A percentile compares a stretch with the other conserved stretches of the same genome.
Evolutionary conservation across 2,329 filamentous ascomycete genomes (phyloP).

Genomic region (Fusarium odoratissimum): DNA sequence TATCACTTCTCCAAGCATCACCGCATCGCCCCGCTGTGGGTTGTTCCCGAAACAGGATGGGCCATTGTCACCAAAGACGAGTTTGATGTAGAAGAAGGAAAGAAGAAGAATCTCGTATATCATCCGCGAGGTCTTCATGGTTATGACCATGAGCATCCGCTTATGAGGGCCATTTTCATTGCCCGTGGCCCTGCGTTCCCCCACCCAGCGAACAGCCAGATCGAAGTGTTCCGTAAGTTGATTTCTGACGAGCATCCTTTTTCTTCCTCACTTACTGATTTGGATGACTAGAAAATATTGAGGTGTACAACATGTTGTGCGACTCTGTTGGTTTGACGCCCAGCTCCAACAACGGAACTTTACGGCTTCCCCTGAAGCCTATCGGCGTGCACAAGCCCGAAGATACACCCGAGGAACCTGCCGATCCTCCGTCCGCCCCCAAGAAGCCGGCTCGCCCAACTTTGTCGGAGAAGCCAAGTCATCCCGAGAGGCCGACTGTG

Average conservation of each 20-base stretch:
- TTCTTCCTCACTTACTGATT: slow-evolving; percentile 40
- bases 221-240: slow-evolving; percentile 87
- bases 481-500: slow-evolving; percentile 27
- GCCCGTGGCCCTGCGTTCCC: slow-evolving; percentile 93
- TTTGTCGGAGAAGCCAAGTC: slow-evolving; percentile 30
- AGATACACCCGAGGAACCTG: slow-evolving; percentile 60
- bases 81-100: slow-evolving; percentile 76
- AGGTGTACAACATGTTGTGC: slow-evolving; percentile 95
- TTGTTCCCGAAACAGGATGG: slow-evolving; percentile 93
- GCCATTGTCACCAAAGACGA: slow-evolving; percentile 85
- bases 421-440: slow-evolving; percentile 57
- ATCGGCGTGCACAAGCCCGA: slow-evolving; percentile 70
- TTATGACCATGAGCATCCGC: slow-evolving; percentile 92
- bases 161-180: slow-evolving; percentile 97
- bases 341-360: slow-evolving; percentile 86
- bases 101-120: slow-evolving; percentile 74
- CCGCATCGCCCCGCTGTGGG: slow-evolving; percentile 94
- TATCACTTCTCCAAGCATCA: slow-evolving; percentile 92
- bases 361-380: slow-evolving; percentile 76
- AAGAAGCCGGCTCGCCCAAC: slow-evolving; percentile 39
- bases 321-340: slow-evolving; percentile 83
- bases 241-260: neutral
- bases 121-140: slow-evolving; percentile 88
- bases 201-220: slow-evolving; percentile 80
- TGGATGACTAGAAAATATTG: slow-evolving; percentile 86